phyloP scores from a whole-genome alignment of 176 grass and related monocot species.

The Neostapfia colusana region DNA sequence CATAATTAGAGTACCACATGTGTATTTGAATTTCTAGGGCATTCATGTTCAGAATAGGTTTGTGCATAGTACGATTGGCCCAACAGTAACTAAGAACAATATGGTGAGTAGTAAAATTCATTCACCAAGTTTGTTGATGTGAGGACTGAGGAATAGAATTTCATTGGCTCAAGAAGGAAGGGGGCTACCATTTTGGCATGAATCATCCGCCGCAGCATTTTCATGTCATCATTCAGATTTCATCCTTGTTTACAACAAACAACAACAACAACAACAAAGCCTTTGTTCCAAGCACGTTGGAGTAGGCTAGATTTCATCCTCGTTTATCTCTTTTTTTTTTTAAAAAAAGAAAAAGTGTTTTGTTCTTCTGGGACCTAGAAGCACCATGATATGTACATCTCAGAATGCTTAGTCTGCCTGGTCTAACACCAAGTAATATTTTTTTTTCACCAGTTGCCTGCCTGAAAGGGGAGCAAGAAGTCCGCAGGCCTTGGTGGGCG shows the following conservation, averaged over 20 bases:
- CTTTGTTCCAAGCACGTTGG: too few relatives aligned
- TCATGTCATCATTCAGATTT: background rate
- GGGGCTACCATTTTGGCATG: background rate
- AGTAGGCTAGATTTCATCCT: too few relatives aligned
- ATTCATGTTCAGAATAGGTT: background rate
- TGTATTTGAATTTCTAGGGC: background rate
- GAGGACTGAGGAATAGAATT: background rate
- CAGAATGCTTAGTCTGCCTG: background rate
- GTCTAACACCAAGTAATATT: background rate
- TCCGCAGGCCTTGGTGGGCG: conserved; percentile 96
- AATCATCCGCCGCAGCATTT: background rate
- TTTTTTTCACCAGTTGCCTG: conserved; percentile 58
- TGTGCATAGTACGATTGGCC: background rate
- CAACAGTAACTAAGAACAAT: background rate
- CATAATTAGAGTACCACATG: background rate
- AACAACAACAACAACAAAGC: too few relatives aligned
- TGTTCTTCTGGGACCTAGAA: background rate
- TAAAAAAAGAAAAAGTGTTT: too few relatives aligned
- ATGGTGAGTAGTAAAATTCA: background rate
- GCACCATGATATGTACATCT: background rate
- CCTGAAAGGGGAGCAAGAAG: conserved; percentile 87
- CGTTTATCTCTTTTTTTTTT: background rate
- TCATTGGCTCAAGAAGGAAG: background rate
- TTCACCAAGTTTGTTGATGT: background rate
- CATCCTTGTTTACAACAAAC: background rate